phyloP scores from a whole-genome alignment of 2,329 filamentous ascomycete species.

The Xylaria sp. region DNA sequence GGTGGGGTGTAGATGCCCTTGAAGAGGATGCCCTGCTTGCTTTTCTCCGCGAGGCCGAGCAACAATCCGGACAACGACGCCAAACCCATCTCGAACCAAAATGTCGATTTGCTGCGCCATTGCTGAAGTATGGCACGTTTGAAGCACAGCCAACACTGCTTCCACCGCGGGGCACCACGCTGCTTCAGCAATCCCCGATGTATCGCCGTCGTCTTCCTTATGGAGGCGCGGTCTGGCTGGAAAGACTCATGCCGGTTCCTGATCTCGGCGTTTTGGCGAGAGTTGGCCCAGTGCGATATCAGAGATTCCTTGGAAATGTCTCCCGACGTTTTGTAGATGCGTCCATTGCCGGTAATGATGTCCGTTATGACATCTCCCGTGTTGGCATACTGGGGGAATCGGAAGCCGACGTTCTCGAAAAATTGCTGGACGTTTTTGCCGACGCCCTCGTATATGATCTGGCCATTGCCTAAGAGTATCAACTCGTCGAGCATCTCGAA shows the following conservation, averaged over 20 bases:
- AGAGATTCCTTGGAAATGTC: conserved; percentile 61
- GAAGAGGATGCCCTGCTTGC: conserved; percentile 63
- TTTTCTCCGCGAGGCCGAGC: conserved; percentile 63
- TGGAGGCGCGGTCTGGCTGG: conserved; percentile 49
- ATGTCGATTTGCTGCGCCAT: conserved; percentile 60
- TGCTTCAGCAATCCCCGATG: conserved; percentile 59
- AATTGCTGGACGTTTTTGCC: conserved; percentile 57
- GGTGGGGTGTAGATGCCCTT: conserved; percentile 61
- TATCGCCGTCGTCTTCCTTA: conserved; percentile 52
- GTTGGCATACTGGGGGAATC: conserved; percentile 61
- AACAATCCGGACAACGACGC: conserved; percentile 62
- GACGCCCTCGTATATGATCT: conserved; percentile 64
- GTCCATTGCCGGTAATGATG: conserved; percentile 68
- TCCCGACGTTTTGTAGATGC: conserved; percentile 58
- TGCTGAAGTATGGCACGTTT: conserved; percentile 66
- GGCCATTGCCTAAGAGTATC: conserved; percentile 64
- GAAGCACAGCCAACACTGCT: conserved; percentile 65
- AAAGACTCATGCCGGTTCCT: conserved; percentile 43
- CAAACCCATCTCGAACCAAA: conserved; percentile 65
- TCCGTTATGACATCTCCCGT: conserved; percentile 69
- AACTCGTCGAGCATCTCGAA: conserved; percentile 67
- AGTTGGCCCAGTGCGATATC: conserved; percentile 60
- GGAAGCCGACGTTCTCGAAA: conserved; percentile 64
- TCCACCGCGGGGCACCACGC: conserved; percentile 59
- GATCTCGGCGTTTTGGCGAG: conserved; percentile 43